phyloP scores from a whole-genome alignment of 176 grass and related monocot species.

The Carex cristatella region DNA sequence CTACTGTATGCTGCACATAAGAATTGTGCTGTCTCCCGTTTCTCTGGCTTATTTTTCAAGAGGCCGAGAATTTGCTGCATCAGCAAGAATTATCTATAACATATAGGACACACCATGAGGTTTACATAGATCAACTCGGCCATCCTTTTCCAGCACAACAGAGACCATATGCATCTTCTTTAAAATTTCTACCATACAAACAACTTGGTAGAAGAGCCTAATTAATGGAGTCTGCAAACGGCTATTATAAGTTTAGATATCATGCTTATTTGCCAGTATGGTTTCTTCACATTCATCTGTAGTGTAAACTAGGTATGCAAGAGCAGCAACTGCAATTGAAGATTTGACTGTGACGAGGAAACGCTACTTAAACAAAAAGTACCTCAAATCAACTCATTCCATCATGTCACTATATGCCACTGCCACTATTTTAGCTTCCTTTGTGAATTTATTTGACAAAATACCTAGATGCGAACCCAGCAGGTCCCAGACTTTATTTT shows the following conservation, averaged over 20 bases:
- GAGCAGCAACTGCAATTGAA: background rate
- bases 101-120: background rate
- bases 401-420: background rate
- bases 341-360: background rate
- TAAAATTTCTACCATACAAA: background rate
- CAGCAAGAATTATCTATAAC: background rate
- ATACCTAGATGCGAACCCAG: background rate
- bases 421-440: background rate
- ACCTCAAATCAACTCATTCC: background rate
- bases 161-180: background rate
- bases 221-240: background rate
- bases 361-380: background rate
- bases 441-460: background rate
- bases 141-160: background rate
- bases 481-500: background rate
- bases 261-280: too few relatives aligned
- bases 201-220: background rate
- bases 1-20: background rate
- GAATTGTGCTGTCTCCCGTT: background rate
- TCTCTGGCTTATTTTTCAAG: background rate
- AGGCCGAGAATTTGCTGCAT: background rate
- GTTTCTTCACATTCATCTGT: too few relatives aligned
- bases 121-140: background rate
- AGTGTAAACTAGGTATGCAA: background rate
- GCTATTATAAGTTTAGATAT: background rate